Evolutionary conservation across 2,329 filamentous ascomycete species (phyloP).

Genomic region (Alternaria rosae): DNA sequence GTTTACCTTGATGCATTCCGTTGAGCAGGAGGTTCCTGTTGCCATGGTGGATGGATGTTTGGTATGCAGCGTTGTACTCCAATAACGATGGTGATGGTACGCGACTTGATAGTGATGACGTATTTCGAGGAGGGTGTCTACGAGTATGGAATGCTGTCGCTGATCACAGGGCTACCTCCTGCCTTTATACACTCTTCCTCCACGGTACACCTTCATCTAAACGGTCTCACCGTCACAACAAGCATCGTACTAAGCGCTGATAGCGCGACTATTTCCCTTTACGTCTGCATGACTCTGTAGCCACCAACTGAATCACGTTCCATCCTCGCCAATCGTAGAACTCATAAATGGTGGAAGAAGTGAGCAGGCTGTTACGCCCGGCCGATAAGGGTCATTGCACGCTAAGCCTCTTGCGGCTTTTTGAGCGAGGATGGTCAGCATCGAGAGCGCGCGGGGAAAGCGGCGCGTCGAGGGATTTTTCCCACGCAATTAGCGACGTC

Average conservation of each 20-base stretch:
- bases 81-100: background rate
- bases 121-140: background rate
- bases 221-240: background rate
- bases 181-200: background rate
- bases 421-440: conserved; percentile 13
- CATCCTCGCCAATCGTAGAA: background rate
- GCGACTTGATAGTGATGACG: background rate
- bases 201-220: background rate
- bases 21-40: conserved; percentile 13
- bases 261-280: background rate
- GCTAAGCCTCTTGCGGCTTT: conserved; percentile 21
- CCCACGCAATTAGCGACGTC: too few relatives aligned
- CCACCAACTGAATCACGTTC: background rate
- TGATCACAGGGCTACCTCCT: background rate
- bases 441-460: background rate
- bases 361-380: background rate
- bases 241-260: background rate
- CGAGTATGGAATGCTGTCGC: too few relatives aligned
- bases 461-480: too few relatives aligned
- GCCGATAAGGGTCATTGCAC: background rate
- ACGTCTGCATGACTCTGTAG: background rate
- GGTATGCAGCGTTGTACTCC: background rate
- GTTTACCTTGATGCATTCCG: conserved; percentile 39
- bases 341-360: background rate
- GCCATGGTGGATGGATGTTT: background rate